A percentile compares a stretch with the other conserved stretches of the same genome.
These are phyloP conservation scores for Neobulgaria alba DNA, from an alignment of 2,329 filamentous ascomycete genomes.

Conservation along the genomic window DNA sequence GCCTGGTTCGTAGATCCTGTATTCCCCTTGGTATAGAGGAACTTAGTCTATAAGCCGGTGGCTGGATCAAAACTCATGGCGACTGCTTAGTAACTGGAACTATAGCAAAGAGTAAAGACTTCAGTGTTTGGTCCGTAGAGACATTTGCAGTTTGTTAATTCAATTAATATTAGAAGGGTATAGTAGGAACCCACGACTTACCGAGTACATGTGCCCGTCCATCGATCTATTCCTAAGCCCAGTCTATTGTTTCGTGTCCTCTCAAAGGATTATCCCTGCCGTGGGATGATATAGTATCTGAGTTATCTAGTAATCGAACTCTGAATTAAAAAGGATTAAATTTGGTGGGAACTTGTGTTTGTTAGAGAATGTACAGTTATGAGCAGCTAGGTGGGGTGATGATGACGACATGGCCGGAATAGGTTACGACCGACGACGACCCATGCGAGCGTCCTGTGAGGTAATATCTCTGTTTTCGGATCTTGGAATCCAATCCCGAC, in stretches of 20 bases:
- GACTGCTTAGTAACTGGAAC: not conserved
- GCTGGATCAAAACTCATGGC: not conserved
- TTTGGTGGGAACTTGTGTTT: not conserved
- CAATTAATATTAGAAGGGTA: not conserved
- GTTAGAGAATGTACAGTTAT: not conserved
- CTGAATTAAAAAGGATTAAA: not conserved
- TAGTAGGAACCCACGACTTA: not conserved
- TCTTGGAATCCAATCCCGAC: too few species aligned
- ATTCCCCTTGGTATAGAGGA: not conserved
- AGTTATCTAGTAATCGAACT: not conserved
- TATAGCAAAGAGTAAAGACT: conserved; percentile 1
- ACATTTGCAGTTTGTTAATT: conserved; percentile 1
- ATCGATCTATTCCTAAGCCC: not conserved
- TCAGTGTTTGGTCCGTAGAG: conserved; percentile 1
- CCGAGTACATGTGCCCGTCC: not conserved
- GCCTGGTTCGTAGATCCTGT: not conserved
- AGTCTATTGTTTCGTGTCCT: not conserved
- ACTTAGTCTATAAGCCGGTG: not conserved
- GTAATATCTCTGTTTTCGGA: too few species aligned
- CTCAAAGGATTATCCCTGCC: not conserved
- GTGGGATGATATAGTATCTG: not conserved
- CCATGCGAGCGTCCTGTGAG: too few species aligned
- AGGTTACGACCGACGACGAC: not conserved
- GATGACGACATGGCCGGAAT: not conserved
- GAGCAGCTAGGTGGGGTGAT: not conserved